A percentile compares a stretch with the other conserved stretches of the same genome.
These are phyloP conservation scores for Lupinus albus DNA, from an alignment of 306 rosid species.

Conservation along the genomic window DNA sequence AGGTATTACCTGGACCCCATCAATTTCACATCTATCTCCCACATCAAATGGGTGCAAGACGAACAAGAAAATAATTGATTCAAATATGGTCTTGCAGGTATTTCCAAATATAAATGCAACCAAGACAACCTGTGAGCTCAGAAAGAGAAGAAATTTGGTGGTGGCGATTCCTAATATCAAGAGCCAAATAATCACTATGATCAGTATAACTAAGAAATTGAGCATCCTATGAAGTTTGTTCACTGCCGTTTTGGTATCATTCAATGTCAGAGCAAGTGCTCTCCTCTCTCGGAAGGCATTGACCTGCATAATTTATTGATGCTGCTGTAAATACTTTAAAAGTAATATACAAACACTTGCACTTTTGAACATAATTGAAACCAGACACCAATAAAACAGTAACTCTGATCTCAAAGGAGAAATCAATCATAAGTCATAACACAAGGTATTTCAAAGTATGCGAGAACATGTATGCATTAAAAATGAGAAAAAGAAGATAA, in stretches of 20 bases:
- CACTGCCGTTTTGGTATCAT: slow-evolving; percentile 96
- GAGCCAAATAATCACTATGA: slow-evolving; percentile 68
- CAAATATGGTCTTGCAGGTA: slow-evolving; percentile 88
- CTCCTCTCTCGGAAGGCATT: slow-evolving; percentile 89
- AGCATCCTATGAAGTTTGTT: slow-evolving; percentile 80
- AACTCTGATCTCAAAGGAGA: slow-evolving; percentile 23
- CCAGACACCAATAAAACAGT: slow-evolving; percentile 10
- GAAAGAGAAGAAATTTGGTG: slow-evolving; percentile 63
- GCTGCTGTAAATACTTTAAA: neutral
- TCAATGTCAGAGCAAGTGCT: slow-evolving; percentile 90
- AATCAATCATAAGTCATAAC: neutral
- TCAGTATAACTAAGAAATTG: slow-evolving; percentile 60
- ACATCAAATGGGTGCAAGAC: slow-evolving; percentile 95
- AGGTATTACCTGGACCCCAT: slow-evolving; percentile 65
- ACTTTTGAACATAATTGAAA: slow-evolving; percentile 5
- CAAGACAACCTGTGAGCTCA: slow-evolving; percentile 83
- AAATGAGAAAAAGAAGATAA: neutral
- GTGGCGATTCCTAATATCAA: slow-evolving; percentile 75
- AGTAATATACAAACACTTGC: slow-evolving; percentile 4
- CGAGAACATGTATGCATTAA: slow-evolving; percentile 4
- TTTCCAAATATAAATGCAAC: slow-evolving; percentile 91
- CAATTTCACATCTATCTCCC: slow-evolving; percentile 95
- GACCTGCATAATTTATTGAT: slow-evolving; percentile 55
- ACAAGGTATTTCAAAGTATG: neutral
- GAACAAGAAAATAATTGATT: slow-evolving; percentile 80